Evolutionary conservation across 2,329 filamentous ascomycete species (phyloP).

Genomic region (Leptographium lundbergii): DNA sequence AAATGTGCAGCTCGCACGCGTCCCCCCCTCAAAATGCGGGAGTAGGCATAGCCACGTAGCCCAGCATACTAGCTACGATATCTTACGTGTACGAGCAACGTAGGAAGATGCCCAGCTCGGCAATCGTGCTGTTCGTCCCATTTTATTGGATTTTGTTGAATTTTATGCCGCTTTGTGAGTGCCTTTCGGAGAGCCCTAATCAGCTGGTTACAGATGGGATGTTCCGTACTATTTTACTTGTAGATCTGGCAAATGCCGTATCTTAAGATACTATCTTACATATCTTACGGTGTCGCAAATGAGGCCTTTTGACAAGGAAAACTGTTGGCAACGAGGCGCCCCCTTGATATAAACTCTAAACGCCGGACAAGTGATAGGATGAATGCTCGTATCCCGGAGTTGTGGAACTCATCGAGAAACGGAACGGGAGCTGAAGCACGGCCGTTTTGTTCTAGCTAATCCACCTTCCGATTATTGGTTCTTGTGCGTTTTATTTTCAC

Average conservation of each 20-base stretch:
- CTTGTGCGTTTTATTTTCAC: not conserved
- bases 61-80: not conserved
- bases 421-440: not conserved
- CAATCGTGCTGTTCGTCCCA: not conserved
- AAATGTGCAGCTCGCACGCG: no score
- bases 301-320: not conserved
- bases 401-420: not conserved
- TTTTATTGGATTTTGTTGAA: not conserved
- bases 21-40: no score
- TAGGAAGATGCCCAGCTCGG: not conserved
- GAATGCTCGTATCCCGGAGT: not conserved
- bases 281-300: no score
- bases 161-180: not conserved
- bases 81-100: not conserved
- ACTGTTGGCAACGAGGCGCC: not conserved
- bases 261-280: no score
- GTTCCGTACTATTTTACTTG: no score
- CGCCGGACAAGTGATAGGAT: not conserved
- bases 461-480: not conserved
- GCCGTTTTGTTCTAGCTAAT: not conserved
- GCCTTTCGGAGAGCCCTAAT: not conserved
- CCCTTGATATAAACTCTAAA: constrained; percentile 2
- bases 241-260: not conserved
- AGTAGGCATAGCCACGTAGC: not conserved
- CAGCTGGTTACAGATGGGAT: no score